Evolutionary conservation across 176 grass and related monocot genomes (phyloP).

Genomic region (Luzula sylvatica): DNA sequence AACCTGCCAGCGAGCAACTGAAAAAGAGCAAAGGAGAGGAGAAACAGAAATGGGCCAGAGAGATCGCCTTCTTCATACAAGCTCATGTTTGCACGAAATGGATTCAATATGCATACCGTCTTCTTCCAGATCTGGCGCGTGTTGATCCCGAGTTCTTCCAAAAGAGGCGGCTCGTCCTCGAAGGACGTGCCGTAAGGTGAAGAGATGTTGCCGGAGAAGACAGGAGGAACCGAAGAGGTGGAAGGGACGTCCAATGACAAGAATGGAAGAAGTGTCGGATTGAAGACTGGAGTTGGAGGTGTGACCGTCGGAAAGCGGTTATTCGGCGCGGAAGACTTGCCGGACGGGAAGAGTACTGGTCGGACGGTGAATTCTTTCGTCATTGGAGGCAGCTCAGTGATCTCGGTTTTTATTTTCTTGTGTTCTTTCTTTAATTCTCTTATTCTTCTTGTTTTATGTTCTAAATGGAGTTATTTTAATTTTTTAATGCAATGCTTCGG

Average conservation of each 20-base stretch:
- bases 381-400: conserved; percentile 15
- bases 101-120: conserved; percentile 80
- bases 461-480: neutral
- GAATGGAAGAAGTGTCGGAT: conserved; percentile 38
- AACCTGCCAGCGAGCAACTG: conserved; percentile 93
- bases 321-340: conserved; percentile 25
- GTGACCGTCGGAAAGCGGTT: conserved; percentile 42
- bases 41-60: conserved; percentile 81
- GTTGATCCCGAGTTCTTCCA: conserved; percentile 98
- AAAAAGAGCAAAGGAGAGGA: conserved; percentile 83
- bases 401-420: conserved; percentile 5
- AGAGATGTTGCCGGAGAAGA: conserved; percentile 28
- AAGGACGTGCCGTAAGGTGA: conserved; percentile 34
- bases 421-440: neutral
- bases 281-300: conserved; percentile 38
- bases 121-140: conserved; percentile 97
- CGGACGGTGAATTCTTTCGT: conserved; percentile 83
- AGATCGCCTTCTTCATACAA: conserved; percentile 88
- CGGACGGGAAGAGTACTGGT: conserved; percentile 61
- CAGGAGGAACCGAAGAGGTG: conserved; percentile 30
- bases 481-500: neutral
- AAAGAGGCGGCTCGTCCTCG: conserved; percentile 78
- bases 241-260: conserved; percentile 72
- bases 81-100: conserved; percentile 42
- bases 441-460: neutral